phyloP scores from a whole-genome alignment of 257 asterid genomes.

The Nicotiana paniculata region DNA sequence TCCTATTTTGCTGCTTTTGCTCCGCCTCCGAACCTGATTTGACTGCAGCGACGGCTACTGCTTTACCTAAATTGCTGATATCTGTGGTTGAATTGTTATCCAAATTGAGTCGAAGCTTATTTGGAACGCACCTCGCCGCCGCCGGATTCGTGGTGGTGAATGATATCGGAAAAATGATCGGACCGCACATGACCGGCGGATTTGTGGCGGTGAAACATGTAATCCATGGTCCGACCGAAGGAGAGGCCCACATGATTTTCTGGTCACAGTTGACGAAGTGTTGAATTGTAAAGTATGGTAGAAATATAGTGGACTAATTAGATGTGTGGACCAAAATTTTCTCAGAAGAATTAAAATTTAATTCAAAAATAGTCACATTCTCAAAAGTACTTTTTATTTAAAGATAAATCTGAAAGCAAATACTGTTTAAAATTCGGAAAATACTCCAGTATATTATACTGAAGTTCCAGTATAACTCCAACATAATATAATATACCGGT shows the following conservation, averaged over 20 bases:
- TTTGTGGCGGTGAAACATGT: neutral
- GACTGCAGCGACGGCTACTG: neutral
- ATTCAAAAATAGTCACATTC: too few relatives aligned
- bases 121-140: neutral
- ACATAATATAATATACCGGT: too few relatives aligned
- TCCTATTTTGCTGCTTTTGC: neutral
- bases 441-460: too few relatives aligned
- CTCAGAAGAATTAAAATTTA: too few relatives aligned
- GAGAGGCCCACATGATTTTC: constrained; percentile 4
- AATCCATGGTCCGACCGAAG: neutral
- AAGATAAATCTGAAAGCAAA: too few relatives aligned
- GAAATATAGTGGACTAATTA: neutral
- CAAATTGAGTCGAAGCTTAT: neutral
- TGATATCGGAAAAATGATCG: neutral
- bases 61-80: neutral
- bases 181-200: neutral
- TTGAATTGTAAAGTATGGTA: neutral
- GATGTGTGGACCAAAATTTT: neutral
- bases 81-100: neutral
- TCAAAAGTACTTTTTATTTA: too few relatives aligned
- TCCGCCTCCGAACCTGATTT: neutral
- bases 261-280: neutral
- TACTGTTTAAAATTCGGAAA: too few relatives aligned
- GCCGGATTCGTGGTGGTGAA: neutral
- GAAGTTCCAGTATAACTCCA: too few relatives aligned